A percentile compares a stretch with the other conserved stretches of the same genome.
phyloP scores from a whole-genome alignment of 345 rosid genomes.

The Mercurialis annua region DNA sequence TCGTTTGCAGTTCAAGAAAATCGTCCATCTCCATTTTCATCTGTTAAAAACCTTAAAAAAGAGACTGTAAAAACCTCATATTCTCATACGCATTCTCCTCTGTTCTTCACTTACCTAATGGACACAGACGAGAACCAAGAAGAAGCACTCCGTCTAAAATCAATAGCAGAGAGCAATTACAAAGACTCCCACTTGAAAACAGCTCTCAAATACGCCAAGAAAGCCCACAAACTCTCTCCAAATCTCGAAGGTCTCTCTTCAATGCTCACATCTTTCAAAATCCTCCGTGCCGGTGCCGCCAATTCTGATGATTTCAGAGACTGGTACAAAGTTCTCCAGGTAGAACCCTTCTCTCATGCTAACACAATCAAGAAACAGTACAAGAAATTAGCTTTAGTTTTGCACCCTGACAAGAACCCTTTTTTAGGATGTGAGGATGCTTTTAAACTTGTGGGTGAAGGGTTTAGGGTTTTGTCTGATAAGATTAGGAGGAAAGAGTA shows the following conservation, averaged over 20 bases:
- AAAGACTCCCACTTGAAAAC: slow-evolving; percentile 44
- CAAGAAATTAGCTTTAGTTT: slow-evolving; percentile 59
- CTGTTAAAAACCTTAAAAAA: too few species aligned
- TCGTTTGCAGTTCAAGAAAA: too few species aligned
- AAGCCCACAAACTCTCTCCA: slow-evolving; percentile 58
- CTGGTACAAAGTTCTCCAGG: slow-evolving; percentile 78
- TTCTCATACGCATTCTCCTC: not conserved
- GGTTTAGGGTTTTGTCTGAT: slow-evolving; percentile 66
- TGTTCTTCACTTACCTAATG: not conserved
- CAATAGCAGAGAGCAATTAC: slow-evolving; percentile 54
- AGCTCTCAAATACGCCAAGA: slow-evolving; percentile 57
- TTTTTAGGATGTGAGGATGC: slow-evolving; percentile 74
- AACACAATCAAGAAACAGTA: slow-evolving; percentile 62
- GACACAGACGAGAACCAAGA: slow-evolving; percentile 35
- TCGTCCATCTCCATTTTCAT: too few species aligned
- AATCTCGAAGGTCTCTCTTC: slow-evolving; percentile 53
- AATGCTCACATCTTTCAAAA: slow-evolving; percentile 62
- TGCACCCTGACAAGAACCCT: slow-evolving; percentile 83
- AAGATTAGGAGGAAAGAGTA: slow-evolving; percentile 62
- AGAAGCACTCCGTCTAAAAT: slow-evolving; percentile 55
- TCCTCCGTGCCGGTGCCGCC: slow-evolving; percentile 44
- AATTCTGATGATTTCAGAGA: slow-evolving; percentile 33
- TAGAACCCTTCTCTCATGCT: slow-evolving; percentile 76
- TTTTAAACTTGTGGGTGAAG: slow-evolving; percentile 77
- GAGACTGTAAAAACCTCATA: too few species aligned